Percentiles rank a stretch among this genome's conserved stretches.
Conservation (phyloP, 805 yeast species). For the Cyberlindnera bimundalis region DNA sequence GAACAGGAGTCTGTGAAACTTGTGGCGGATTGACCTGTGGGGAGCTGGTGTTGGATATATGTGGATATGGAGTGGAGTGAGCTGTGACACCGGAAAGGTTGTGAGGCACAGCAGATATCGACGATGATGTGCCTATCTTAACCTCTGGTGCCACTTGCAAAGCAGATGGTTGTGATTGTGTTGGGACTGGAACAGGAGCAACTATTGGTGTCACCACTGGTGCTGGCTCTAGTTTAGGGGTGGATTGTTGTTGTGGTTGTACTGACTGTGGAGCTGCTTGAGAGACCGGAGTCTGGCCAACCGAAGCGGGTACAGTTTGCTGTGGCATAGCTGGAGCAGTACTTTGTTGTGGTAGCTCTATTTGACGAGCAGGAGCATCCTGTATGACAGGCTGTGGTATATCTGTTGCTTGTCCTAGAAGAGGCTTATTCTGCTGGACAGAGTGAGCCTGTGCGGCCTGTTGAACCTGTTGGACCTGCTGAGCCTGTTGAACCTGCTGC, state of each 20-base stretch:
- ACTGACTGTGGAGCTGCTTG: too few species aligned
- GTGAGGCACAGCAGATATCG: not conserved
- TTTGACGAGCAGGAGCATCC: too few species aligned
- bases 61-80: conserved; percentile 7
- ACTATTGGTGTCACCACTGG: not conserved
- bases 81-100: conserved; percentile 1
- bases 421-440: too few species aligned
- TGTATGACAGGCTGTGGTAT: not conserved
- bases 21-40: conserved; percentile 1
- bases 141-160: conserved; percentile 8
- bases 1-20: not conserved
- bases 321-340: not conserved
- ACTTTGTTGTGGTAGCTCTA: too few species aligned
- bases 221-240: not conserved
- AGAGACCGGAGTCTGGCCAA: too few species aligned
- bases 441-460: too few species aligned
- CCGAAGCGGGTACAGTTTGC: too few species aligned
- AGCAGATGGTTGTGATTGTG: not conserved
- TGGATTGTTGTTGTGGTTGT: too few species aligned
- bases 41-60: not conserved
- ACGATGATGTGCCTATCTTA: not conserved
- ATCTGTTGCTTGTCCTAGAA: too few species aligned
- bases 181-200: not conserved
- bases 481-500: too few species aligned
- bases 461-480: too few species aligned